Conservation (phyloP, 192 early-diverging fungal species). For the Gamsiella multidivaricata region DNA sequence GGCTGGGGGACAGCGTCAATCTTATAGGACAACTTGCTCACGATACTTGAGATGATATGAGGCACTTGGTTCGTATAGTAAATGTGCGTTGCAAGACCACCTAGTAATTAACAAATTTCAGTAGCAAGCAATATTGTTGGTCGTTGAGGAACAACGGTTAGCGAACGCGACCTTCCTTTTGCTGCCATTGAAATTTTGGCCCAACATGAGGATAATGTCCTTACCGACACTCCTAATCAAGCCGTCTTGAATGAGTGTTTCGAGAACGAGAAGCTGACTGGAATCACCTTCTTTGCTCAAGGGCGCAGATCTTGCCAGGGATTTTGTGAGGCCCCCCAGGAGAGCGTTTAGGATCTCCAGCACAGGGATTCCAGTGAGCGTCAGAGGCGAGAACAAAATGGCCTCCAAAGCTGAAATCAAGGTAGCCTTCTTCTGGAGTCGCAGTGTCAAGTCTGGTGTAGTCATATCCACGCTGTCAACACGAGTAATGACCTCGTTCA, state of each 20-base stretch:
- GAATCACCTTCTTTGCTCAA: slow-evolving; percentile 47
- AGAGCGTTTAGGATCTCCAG: slow-evolving; percentile 63
- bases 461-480: slow-evolving; percentile 33
- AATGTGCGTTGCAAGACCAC: slow-evolving; percentile 62
- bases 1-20: slow-evolving; percentile 14
- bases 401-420: slow-evolving; percentile 55
- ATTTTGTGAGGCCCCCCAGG: slow-evolving; percentile 48
- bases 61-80: slow-evolving; percentile 67
- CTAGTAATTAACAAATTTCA: slow-evolving; percentile 15
- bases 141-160: not conserved
- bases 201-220: slow-evolving; percentile 5
- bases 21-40: slow-evolving; percentile 49
- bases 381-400: slow-evolving; percentile 56
- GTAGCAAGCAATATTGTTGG: not conserved
- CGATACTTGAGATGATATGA: slow-evolving; percentile 64
- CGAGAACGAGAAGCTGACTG: slow-evolving; percentile 30
- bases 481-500: slow-evolving; percentile 58
- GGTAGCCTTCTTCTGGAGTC: slow-evolving; percentile 55
- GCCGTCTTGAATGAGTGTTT: slow-evolving; percentile 36
- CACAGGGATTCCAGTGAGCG: slow-evolving; percentile 61
- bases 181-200: no score
- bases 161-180: no score
- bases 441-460: slow-evolving; percentile 18
- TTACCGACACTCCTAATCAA: slow-evolving; percentile 46
- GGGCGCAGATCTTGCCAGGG: slow-evolving; percentile 14